phyloP scores from a whole-genome alignment of 169 alveolate species.

The Plasmodium reichenowi region DNA sequence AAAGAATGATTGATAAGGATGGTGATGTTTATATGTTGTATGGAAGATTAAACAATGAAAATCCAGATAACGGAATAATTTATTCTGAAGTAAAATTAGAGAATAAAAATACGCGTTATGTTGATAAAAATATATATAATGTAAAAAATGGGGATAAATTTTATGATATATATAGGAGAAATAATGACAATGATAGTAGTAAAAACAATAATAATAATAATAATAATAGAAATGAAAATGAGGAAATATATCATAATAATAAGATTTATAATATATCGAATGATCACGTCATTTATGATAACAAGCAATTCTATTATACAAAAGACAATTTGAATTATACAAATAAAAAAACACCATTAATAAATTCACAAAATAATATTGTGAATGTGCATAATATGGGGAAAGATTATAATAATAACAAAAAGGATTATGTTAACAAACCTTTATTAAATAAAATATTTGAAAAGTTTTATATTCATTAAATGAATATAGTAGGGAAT shows the following conservation, averaged over 20 bases:
- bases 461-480: conserved; percentile 21
- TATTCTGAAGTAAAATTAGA: not conserved
- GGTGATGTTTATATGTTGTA: too few species aligned
- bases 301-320: not conserved
- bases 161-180: conserved; percentile 15
- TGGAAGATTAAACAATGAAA: too few species aligned
- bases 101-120: conserved; percentile 25
- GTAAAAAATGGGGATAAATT: conserved; percentile 18
- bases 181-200: not conserved
- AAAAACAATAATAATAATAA: not conserved
- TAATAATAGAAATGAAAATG: not conserved
- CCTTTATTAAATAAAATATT: conserved; percentile 33
- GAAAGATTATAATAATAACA: not conserved
- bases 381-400: not conserved
- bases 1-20: not conserved
- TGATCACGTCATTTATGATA: not conserved
- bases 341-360: conserved; percentile 2
- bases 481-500: not conserved
- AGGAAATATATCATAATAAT: not conserved
- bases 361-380: not conserved
- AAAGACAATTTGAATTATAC: not conserved
- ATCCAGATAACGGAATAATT: too few species aligned
- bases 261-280: not conserved
- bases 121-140: conserved; percentile 17
- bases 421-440: not conserved